A percentile compares a stretch with the other conserved stretches of the same genome.
Evolutionary conservation across 257 asterid genomes (phyloP).

Genomic region (Nicotiana tomentosiformis): DNA sequence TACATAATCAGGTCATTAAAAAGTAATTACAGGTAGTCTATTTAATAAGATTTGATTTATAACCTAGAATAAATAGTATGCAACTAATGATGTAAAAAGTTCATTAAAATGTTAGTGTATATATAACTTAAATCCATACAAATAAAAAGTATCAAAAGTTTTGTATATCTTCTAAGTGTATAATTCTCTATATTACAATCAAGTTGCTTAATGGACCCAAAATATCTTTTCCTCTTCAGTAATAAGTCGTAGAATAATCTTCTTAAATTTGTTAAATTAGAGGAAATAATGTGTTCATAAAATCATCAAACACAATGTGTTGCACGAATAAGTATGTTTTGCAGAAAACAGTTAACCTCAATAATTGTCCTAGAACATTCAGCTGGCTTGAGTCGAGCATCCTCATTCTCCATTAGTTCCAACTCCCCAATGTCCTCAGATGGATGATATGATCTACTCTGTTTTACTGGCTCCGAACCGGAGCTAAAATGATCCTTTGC

Average conservation of each 20-base stretch:
- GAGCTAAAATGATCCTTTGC: constrained; percentile 42
- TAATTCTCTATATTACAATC: too few species aligned
- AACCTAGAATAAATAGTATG: too few species aligned
- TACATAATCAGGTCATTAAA: too few species aligned
- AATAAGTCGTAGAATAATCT: not conserved
- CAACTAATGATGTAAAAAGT: too few species aligned
- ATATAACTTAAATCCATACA: too few species aligned
- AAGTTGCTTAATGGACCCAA: not conserved
- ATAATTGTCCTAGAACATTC: constrained; percentile 79
- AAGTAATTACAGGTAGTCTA: too few species aligned
- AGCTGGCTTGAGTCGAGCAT: constrained; percentile 67
- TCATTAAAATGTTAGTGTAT: too few species aligned
- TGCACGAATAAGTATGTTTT: not conserved
- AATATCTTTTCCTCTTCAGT: not conserved
- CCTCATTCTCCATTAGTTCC: constrained; percentile 45
- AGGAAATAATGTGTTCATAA: not conserved
- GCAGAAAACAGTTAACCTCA: constrained; percentile 43
- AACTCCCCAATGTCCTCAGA: constrained; percentile 78
- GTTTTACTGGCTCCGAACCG: constrained; percentile 63
- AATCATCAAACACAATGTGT: not conserved
- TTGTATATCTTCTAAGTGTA: too few species aligned
- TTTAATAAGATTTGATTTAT: too few species aligned
- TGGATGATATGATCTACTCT: constrained; percentile 83
- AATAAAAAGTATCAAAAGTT: too few species aligned
- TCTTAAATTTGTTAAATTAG: not conserved